Evolutionary conservation across 2,329 filamentous ascomycete genomes (phyloP).

Genomic region (Bertia moriformis): DNA sequence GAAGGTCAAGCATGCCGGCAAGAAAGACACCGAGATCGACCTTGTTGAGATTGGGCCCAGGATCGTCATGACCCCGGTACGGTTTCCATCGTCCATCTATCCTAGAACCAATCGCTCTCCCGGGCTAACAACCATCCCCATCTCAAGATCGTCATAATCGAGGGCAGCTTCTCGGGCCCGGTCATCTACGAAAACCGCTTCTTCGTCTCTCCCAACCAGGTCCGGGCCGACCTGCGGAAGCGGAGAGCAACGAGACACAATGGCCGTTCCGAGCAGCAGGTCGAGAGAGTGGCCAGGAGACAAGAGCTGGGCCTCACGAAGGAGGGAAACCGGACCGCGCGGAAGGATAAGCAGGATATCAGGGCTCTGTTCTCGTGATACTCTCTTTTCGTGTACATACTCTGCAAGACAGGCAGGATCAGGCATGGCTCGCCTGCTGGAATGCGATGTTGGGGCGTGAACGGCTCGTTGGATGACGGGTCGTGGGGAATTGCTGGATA

Average conservation of each 20-base stretch:
- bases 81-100: too few relatives aligned
- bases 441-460: too few relatives aligned
- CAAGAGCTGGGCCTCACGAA: conserved; percentile 62
- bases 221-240: conserved; percentile 66
- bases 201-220: conserved; percentile 91
- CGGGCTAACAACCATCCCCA: too few relatives aligned
- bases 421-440: too few relatives aligned
- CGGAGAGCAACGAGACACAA: conserved; percentile 68
- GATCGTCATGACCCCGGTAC: conserved; percentile 83
- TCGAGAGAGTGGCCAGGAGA: conserved; percentile 61
- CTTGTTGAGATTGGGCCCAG: conserved; percentile 88
- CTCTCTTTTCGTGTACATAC: conserved; percentile 2
- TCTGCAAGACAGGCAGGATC: too few relatives aligned
- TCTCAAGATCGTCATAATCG: too few relatives aligned
- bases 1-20: conserved; percentile 17
- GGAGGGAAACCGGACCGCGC: conserved; percentile 44
- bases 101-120: too few relatives aligned
- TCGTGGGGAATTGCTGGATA: too few relatives aligned
- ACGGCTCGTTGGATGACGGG: too few relatives aligned
- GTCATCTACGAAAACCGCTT: conserved; percentile 98
- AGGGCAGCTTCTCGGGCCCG: conserved; percentile 86
- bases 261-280: conserved; percentile 56
- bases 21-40: conserved; percentile 59
- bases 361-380: conserved; percentile 59
- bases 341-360: conserved; percentile 61